Base-by-base conservation (phyloP, 1,284 basidiomycete species). In the Austroboletus novae-zelandiae region DNA sequence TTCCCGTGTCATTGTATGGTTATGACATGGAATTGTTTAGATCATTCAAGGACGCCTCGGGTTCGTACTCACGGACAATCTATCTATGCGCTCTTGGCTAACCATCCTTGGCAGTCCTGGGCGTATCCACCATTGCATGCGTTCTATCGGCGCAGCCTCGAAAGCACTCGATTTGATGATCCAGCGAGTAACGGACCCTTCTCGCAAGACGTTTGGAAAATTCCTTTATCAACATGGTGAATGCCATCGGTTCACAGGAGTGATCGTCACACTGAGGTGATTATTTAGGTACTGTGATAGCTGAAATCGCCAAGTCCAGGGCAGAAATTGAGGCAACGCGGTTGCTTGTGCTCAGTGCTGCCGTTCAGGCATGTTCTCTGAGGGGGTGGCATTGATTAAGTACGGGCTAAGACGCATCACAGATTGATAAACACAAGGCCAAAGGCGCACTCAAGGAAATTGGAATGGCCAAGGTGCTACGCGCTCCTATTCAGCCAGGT, bases 121-220 rank as follows among this genome's bases (percentile, higher is more conserved):
- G 23, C 87, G 97, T 50, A 91, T 98, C 61, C 96, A 98, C 68
- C 96, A 99, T 70, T 97, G 94, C 77, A 99, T 99, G 96, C 86
- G 96, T 42, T 91, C 92, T 18, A 91, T 99, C 54, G 96, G 96
- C 39, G 81, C 83, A 23, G 97, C 95, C 1, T 85, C 89, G 54
- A 78, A 82, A 25, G 90, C 96, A 1, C 75, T 98, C 51, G 92
- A 98, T 63, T 74, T 91, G 43, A 86, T 98, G 82, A 79, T 99
- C 43, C 80, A 87, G 57, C 84, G 96, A n/a, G 92, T 94, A 27
- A 96, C 94, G 27, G 93, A 98, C 69, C 87, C 92, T 9, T 73
- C 74, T 31, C 84, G 93, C 62, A 94, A 91, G 74, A 96, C 96
- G 0, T 99, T 99, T 65, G 95, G 94, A 43, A 98, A 97, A 71